Percentiles rank a stretch among this genome's conserved stretches.
These are phyloP conservation scores for Penicillium sp. DNA, from an alignment of 2,329 filamentous ascomycete species.

Conservation along the genomic window DNA sequence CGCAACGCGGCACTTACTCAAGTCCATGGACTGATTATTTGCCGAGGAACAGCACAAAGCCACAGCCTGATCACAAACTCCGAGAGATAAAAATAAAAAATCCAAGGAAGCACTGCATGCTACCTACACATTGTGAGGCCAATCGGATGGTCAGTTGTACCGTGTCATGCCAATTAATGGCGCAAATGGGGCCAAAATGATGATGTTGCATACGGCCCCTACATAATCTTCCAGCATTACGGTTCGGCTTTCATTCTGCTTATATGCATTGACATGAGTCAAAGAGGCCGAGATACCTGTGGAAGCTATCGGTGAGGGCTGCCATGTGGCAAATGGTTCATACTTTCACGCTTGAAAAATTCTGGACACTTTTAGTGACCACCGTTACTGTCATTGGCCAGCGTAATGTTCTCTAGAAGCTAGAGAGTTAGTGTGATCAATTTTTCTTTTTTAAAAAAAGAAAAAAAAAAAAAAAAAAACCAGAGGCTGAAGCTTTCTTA, in stretches of 20 bases:
- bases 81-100: not conserved
- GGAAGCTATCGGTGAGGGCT: not conserved
- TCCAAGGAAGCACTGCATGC: not conserved
- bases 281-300: not conserved
- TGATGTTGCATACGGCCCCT: not conserved
- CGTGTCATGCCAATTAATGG: not conserved
- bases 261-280: not conserved
- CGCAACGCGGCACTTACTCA: no score
- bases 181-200: not conserved
- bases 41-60: no score
- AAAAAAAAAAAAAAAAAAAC: no score
- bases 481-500: not conserved
- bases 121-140: not conserved
- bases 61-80: no score
- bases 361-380: no score
- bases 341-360: no score
- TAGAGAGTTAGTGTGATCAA: not conserved
- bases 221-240: not conserved
- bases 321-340: not conserved
- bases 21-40: no score
- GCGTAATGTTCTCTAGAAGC: not conserved
- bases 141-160: not conserved
- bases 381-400: not conserved
- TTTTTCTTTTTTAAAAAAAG: no score
- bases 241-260: not conserved